phyloP scores from a whole-genome alignment of 2,329 filamentous ascomycete species.

The Fonsecaea erecta region DNA sequence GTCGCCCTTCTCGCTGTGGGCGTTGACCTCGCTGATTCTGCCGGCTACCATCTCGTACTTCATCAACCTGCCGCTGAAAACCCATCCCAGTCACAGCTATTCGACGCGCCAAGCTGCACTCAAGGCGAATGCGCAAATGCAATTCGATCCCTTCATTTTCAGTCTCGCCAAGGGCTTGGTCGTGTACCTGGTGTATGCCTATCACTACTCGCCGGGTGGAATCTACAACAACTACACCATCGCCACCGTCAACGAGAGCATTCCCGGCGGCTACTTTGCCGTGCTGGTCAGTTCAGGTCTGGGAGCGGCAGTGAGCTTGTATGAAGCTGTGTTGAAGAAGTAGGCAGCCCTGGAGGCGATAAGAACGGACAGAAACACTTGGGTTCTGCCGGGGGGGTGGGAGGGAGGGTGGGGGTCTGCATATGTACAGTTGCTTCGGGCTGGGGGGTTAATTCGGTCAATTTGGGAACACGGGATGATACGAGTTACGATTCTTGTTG shows the following conservation, averaged over 20 bases:
- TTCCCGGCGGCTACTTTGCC: constrained; percentile 48
- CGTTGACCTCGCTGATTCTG: constrained; percentile 70
- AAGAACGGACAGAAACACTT: background rate
- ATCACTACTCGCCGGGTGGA: constrained; percentile 46
- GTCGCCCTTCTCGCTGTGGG: constrained; percentile 78
- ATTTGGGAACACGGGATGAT: constrained; percentile 15
- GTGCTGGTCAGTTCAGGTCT: constrained; percentile 49
- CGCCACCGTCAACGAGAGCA: constrained; percentile 44
- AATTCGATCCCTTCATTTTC: constrained; percentile 84
- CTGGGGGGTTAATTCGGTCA: background rate
- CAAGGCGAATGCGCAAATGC: constrained; percentile 30
- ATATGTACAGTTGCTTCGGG: constrained; percentile 20
- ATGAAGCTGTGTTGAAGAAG: constrained; percentile 53
- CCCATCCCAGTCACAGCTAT: constrained; percentile 39
- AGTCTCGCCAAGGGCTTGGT: constrained; percentile 85
- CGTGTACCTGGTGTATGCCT: constrained; percentile 78
- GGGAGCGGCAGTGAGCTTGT: constrained; percentile 49
- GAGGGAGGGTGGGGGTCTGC: background rate
- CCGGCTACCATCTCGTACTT: constrained; percentile 81
- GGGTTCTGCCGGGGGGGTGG: background rate
- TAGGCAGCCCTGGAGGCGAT: constrained; percentile 28
- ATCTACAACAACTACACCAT: constrained; percentile 46
- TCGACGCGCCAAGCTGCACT: constrained; percentile 45
- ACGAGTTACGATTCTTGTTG: constrained; percentile 28
- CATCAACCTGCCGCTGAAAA: constrained; percentile 76